Base-by-base conservation (phyloP, 2,329 filamentous ascomycete genomes). In the Allantophomopsis lycopodina region DNA sequence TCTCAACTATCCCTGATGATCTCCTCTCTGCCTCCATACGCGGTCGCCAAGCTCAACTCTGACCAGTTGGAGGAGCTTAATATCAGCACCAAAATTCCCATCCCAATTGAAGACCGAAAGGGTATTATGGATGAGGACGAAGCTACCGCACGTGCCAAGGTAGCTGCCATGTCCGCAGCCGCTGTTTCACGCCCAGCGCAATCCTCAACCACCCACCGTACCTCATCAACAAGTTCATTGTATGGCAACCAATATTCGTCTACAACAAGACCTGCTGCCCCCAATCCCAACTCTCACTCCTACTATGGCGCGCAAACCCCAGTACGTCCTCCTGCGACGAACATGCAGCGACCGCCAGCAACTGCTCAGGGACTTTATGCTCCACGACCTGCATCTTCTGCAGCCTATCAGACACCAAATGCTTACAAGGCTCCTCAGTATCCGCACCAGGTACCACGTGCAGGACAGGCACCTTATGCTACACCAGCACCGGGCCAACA, bases 71-170 rank as follows among this genome's bases (percentile, higher is more conserved):
- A 65, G 28, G 69, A 70, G 34, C 55, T 75, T 12, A 67, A 64
- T 38, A 66, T 74, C 44, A 71, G 64, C 52, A 64, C 62, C 16
- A 68, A 66, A 30, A 62, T 74, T 30, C 49, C 66, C 12, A 59
- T 73, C 42, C 59, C 65, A 40, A 57, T 60, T 17, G 60, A 61
- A 39, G 60, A 71, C 44, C 62, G 65, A 46, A 63, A 62, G 36
- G 71, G 71, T 23, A 62, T 68, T 2, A 60, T 74, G 58, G 71
- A 73, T 44, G 70, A 73, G 48, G 70, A 74, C 42, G 63, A 67
- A 42, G 44, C 39, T 10, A 43, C 48, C 23, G 39, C 46, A 11
- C 49, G 48, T 32, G 49, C 52, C 11, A 57, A 52, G 42, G 45
- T 48, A 10, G 46, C 49, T 7, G 47, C 49, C 36, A 34, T 49